phyloP scores from a whole-genome alignment of 352 stramenopile species.

The Thalassiosira livingstoniorum region DNA sequence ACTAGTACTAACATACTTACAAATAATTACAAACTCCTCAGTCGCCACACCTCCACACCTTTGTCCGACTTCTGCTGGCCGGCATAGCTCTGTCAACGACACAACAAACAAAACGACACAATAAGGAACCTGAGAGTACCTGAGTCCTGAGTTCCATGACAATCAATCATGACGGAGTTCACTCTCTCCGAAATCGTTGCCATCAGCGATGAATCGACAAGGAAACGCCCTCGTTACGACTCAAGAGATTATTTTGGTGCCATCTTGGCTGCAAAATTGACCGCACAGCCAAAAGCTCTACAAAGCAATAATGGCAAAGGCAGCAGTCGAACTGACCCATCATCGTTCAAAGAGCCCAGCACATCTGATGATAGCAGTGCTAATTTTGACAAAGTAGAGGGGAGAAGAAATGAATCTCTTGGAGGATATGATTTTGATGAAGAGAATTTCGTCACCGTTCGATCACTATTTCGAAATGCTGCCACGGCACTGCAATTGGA shows the following conservation, averaged over 20 bases:
- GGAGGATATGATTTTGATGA: not conserved
- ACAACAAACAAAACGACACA: no score
- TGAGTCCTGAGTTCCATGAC: no score
- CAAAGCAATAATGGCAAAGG: not conserved
- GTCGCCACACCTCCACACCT: no score
- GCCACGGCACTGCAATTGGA: slow-evolving; percentile 21
- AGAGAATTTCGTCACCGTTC: slow-evolving; percentile 8
- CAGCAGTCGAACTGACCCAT: not conserved
- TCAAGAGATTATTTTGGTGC: slow-evolving; percentile 1
- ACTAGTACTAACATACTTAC: no score
- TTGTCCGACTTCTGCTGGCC: no score
- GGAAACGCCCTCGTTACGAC: not conserved
- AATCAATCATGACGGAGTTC: not conserved
- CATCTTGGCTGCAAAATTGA: slow-evolving; percentile 15
- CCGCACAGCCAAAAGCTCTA: no score
- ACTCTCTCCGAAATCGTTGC: not conserved
- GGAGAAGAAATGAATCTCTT: no score
- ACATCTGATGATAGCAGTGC: not conserved
- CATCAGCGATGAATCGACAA: no score
- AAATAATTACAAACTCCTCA: no score
- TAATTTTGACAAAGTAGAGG: no score
- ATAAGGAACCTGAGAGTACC: no score
- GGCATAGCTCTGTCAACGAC: no score
- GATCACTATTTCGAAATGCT: slow-evolving; percentile 26
- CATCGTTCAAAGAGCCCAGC: not conserved